Base-by-base conservation (phyloP, 768 basidiomycete genomes). In the Leccinellum rugosiceps region DNA sequence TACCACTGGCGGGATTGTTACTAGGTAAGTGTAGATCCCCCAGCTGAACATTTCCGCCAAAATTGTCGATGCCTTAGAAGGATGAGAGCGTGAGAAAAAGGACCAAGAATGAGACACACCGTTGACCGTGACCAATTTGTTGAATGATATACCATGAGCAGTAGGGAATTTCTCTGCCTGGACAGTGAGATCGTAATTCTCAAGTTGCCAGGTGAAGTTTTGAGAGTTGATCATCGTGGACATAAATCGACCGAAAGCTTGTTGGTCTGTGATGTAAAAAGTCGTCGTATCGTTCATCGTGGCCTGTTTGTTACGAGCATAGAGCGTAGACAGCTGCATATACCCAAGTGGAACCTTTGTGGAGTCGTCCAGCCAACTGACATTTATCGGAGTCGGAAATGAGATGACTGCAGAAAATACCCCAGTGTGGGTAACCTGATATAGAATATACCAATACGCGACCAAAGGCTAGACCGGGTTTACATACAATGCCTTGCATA, bases 81-180 rank as follows among this genome's bases (percentile, higher is more conserved):
- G 30, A 31, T 57, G 43, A 57, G 53, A 34, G 17, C 6, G 6
- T 19, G 8, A 56, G 19, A 0, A 9, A 49, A 53, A 49, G 19
- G 23, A 11, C 17, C 11, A 43, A 10, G 13, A 28, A 43, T 48
- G 15, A 13, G 49, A 61, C 71, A 34, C 43, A 77, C 87, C 86
- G 45, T 79, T 80, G 47, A 89, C 71, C 0, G 77, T 81, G 38
- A 88, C 54, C 4, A 73, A 67, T 71, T 90, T 89, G 65, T 81
- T 74, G 65, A 89, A 90, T 3, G 77, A 77, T 59, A 91, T 77
- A 1, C 83, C 84, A 63, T 85, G 83, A 3, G 85, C 81, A 4
- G 80, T 77, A 2, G 87, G 87, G 63, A 89, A 87, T 60, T 84
- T 85, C 58, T 80, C 73, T 3, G 88, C 88, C 53, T 84, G 82